Evolutionary conservation across 768 basidiomycete genomes (phyloP), one percentile per base, ranked within the genome.

Genomic region (Piloderma croceum): DNA sequence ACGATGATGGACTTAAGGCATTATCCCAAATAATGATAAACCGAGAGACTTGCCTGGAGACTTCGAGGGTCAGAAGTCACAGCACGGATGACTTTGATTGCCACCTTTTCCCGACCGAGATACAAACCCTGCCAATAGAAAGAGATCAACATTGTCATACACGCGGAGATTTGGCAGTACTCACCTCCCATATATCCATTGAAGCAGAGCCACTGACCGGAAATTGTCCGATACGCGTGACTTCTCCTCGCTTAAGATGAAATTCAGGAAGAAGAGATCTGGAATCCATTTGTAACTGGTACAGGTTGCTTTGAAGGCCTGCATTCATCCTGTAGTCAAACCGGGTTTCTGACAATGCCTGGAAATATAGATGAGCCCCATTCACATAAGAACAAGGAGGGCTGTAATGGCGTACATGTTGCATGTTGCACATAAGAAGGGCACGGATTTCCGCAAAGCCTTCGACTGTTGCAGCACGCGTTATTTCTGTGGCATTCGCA

Each of bases 361-460:
- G 51, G 44, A 29, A 59, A 52, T 46, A 57, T 52, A 56, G 56
- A 31, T 5, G 23, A 29, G 24, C 6, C 27, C 41, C 15, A 31
- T 27, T n/a, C 34, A 36, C 12, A 4, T 17, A 19, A 31, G 43
- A 29, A 44, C n/a, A n/a, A n/a, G n/a, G n/a, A n/a, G n/a, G n/a
- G n/a, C n/a, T n/a, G n/a, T n/a, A 12, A 6, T 15, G 34, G 7
- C 12, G 19, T 29, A 20, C 15, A 39, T 44, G 52, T 29, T 23
- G 74, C 76, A 44, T 64, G 60, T 51, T 79, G 76, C 66, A 78
- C 69, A n/a, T n/a, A n/a, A n/a, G n/a, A n/a, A n/a, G n/a, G n/a
- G n/a, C n/a, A n/a, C n/a, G n/a, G n/a, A n/a, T n/a, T n/a, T n/a
- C n/a, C n/a, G n/a, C n/a, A n/a, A n/a, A n/a, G n/a, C 52, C 42